Evolutionary conservation across 495 filamentous ascomycete species (phyloP).

Genomic region (Hamigera avellanea): DNA sequence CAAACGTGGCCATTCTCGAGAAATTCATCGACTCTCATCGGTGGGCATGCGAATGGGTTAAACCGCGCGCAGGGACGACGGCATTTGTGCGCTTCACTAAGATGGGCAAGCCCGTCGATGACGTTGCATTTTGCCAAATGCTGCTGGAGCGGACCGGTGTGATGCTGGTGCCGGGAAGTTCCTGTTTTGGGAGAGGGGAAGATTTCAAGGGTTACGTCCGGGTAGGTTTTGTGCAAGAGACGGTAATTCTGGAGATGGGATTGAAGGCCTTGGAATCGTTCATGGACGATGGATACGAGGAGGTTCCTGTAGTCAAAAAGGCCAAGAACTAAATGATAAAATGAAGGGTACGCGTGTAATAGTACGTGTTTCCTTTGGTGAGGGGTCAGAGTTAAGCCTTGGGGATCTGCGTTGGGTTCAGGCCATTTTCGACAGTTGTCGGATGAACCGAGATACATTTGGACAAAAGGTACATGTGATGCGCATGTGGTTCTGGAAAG

Average conservation of each 20-base stretch:
- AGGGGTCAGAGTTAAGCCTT: too few relatives aligned
- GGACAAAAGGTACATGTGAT: too few relatives aligned
- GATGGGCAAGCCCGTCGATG: slow-evolving; percentile 56
- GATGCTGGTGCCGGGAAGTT: slow-evolving; percentile 66
- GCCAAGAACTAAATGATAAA: background rate
- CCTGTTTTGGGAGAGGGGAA: slow-evolving; percentile 58
- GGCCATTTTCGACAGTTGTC: too few relatives aligned
- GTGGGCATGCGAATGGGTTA: slow-evolving; percentile 56
- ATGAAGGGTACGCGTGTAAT: too few relatives aligned
- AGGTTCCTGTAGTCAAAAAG: slow-evolving; percentile 33
- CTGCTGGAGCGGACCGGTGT: slow-evolving; percentile 61
- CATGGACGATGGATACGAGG: slow-evolving; percentile 47
- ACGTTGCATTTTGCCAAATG: slow-evolving; percentile 58
- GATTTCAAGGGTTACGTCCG: slow-evolving; percentile 74
- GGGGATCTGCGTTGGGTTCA: too few relatives aligned
- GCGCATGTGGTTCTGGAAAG: too few relatives aligned
- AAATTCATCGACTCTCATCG: slow-evolving; percentile 55
- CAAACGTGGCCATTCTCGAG: slow-evolving; percentile 57
- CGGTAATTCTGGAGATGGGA: slow-evolving; percentile 55
- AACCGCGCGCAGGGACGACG: slow-evolving; percentile 73
- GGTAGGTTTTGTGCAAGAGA: slow-evolving; percentile 69
- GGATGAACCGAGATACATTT: too few relatives aligned
- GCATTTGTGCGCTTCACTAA: slow-evolving; percentile 62
- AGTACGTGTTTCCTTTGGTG: too few relatives aligned
- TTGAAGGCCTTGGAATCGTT: slow-evolving; percentile 51